Evolutionary conservation across 805 yeast genomes (phyloP), one percentile per base, ranked within the genome.

Genomic region (Clavispora asparagi): DNA sequence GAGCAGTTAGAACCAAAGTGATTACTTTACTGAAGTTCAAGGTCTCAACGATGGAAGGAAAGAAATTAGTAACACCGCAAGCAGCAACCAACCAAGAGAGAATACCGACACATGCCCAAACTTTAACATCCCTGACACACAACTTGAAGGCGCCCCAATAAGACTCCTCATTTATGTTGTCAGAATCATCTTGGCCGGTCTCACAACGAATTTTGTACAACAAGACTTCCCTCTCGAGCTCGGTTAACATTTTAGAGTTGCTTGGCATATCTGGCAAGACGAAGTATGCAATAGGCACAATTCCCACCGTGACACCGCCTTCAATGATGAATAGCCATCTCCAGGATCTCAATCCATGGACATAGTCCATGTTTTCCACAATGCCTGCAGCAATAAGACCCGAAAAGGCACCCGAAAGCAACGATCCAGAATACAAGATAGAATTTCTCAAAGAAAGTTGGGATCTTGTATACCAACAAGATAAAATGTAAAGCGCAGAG

Each of bases 31-130:
- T 60, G 53, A 77, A 82, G 39, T 78, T 73, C 50, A 82, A 67
- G 12, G 85, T 78, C 47, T 69, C 57, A 14, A 82, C 84, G 26
- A 82, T 79, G 1, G 83, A 71, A 26, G 85, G 85, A 68, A 79
- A 81, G 58, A 78, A 79, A 57, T 79, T 75, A 16, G 82, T 77
- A 40, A 79, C 82, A 59, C 83, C 83, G 52, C 80, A 76, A 35
- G 83, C 82, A 25, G 80, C 81, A 42, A 77, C 83, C 28, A 74
- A 61, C 60, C 70, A 72, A 2, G 77, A 62, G 25, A 73, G 62
- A 43, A 67, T 64, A 41, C 73, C 74, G 14, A 75, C 68, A 32
- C 74, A 57, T n/a, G 67, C 56, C 79, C 79, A 74, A n/a, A 71
- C 73, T 46, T 75, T 75, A 38, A 63, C 42, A 51, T 76, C 80